These are phyloP conservation scores for Aspergillus biplanus DNA, from an alignment of 495 filamentous ascomycete species.

Conservation along the genomic window DNA sequence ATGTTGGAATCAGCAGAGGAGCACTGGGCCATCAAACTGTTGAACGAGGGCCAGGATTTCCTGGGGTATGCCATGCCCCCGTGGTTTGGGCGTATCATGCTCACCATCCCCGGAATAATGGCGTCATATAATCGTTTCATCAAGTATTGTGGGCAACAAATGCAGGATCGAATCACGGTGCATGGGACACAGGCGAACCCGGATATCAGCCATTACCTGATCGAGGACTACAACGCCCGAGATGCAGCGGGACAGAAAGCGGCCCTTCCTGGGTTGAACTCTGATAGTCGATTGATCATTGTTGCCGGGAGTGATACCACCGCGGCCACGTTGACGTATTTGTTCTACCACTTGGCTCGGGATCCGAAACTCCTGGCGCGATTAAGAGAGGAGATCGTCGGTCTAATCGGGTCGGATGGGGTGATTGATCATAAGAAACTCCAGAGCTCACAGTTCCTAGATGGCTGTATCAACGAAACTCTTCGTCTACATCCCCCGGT, in stretches of 20 bases:
- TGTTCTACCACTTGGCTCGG: background rate
- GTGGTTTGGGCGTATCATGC: slow-evolving; percentile 18
- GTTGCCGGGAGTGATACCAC: slow-evolving; percentile 14
- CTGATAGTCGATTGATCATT: slow-evolving; percentile 11
- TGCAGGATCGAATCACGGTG: background rate
- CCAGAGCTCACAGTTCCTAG: slow-evolving; percentile 37
- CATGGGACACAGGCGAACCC: slow-evolving; percentile 8
- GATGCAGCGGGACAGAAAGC: background rate
- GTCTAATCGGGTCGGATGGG: slow-evolving; percentile 18
- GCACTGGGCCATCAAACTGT: slow-evolving; percentile 33
- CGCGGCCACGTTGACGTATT: slow-evolving; percentile 4
- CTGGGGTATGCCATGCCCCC: slow-evolving; percentile 24
- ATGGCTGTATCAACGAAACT: slow-evolving; percentile 54
- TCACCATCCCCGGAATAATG: slow-evolving; percentile 18
- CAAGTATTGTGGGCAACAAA: background rate
- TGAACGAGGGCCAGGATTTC: slow-evolving; percentile 14
- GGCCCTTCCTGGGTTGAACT: background rate
- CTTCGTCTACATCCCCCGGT: slow-evolving; percentile 52
- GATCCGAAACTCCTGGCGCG: background rate
- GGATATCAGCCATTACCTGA: slow-evolving; percentile 10
- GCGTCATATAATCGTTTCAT: slow-evolving; percentile 14
- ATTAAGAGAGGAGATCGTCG: background rate
- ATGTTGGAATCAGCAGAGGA: slow-evolving; percentile 31
- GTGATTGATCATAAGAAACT: slow-evolving; percentile 19
- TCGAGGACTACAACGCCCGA: slow-evolving; percentile 2